phyloP scores from a whole-genome alignment of 75 land plant species.

The Azolla pinnata region DNA sequence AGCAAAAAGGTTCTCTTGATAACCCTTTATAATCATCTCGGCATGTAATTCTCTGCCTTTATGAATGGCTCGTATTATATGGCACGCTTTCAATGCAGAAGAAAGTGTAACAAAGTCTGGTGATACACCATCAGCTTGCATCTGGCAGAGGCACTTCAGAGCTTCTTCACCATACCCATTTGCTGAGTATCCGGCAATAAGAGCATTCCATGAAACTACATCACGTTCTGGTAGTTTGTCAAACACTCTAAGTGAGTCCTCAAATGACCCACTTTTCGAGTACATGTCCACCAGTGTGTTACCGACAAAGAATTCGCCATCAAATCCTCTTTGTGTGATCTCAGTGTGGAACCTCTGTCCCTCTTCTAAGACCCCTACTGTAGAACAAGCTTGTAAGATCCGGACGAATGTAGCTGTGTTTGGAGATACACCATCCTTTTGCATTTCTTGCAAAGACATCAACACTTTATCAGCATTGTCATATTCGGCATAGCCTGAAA shows the following conservation, averaged over 20 bases:
- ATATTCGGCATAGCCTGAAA: conserved; percentile 39
- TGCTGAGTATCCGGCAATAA: conserved; percentile 22
- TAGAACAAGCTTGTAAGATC: conserved; percentile 35
- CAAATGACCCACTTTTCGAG: conserved; percentile 20
- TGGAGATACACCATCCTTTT: conserved; percentile 13
- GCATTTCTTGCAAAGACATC: conserved; percentile 22
- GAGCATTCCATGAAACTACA: conserved; percentile 21
- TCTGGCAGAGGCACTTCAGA: not conserved
- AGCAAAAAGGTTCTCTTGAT: not conserved
- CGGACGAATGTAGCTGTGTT: conserved; percentile 47
- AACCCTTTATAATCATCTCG: conserved; percentile 26
- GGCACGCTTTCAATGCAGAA: conserved; percentile 1
- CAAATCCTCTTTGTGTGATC: conserved; percentile 27
- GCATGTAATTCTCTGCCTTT: conserved; percentile 8
- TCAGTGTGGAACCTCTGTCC: conserved; percentile 29
- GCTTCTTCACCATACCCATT: conserved; percentile 23
- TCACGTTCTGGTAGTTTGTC: conserved; percentile 13
- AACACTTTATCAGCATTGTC: conserved; percentile 19
- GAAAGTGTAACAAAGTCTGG: conserved; percentile 9
- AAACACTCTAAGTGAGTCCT: conserved; percentile 20
- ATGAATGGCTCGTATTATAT: conserved; percentile 4
- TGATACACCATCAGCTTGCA: conserved; percentile 1
- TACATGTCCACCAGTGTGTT: conserved; percentile 41
- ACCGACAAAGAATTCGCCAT: conserved; percentile 9
- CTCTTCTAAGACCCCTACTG: conserved; percentile 11